These are phyloP conservation scores for Xylaria acuta DNA, from an alignment of 495 filamentous ascomycete species.

Conservation along the genomic window DNA sequence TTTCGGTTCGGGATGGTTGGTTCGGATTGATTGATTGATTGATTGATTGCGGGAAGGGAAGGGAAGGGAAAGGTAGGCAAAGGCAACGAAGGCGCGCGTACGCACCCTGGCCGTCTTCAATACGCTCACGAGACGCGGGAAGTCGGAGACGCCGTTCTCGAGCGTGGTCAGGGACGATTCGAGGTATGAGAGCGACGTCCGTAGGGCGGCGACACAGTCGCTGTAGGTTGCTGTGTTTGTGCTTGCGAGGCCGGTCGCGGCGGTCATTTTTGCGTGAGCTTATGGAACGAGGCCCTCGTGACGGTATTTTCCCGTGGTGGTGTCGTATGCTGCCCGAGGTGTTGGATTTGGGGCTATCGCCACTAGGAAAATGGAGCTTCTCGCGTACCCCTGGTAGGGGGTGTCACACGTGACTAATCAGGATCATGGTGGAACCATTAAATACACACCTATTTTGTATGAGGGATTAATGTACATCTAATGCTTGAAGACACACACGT, in stretches of 20 bases:
- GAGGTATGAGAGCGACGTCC: slow-evolving; percentile 58
- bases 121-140: slow-evolving; percentile 51
- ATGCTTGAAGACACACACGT: too few species aligned
- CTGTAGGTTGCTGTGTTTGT: slow-evolving; percentile 42
- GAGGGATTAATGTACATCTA: too few species aligned
- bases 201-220: slow-evolving; percentile 55
- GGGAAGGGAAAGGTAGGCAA: too few species aligned
- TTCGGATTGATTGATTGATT: neutral
- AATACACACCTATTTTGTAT: too few species aligned
- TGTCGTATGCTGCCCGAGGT: neutral
- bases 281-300: neutral
- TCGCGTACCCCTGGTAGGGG: too few species aligned
- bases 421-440: too few species aligned
- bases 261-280: neutral
- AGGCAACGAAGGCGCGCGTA: too few species aligned
- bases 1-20: neutral
- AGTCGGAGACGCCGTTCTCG: slow-evolving; percentile 52
- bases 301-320: neutral
- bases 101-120: slow-evolving; percentile 56
- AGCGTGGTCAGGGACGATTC: slow-evolving; percentile 56
- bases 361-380: too few species aligned
- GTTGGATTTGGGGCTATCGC: too few species aligned
- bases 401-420: too few species aligned
- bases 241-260: neutral
- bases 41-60: neutral